Conservation (phyloP, 148 eudicot species). For the Gaultheria prostrata region DNA sequence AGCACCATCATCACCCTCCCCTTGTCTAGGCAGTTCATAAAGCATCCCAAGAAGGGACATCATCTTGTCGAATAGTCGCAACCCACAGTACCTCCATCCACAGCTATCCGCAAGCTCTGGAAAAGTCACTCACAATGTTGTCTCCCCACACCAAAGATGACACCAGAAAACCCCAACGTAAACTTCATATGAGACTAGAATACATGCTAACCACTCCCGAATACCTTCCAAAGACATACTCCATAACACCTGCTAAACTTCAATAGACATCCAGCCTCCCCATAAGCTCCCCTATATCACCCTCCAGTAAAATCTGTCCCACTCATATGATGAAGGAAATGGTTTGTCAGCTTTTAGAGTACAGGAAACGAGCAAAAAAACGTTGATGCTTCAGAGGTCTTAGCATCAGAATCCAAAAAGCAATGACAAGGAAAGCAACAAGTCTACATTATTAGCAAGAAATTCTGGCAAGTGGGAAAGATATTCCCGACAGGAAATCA, state of each 20-base stretch:
- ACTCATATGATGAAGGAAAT: neutral
- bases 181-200: neutral
- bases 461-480: slow-evolving; percentile 4
- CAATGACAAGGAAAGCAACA: slow-evolving; percentile 6
- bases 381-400: neutral
- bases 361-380: neutral
- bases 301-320: too few species aligned
- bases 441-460: neutral
- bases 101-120: neutral
- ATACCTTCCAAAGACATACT: neutral
- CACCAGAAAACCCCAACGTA: neutral
- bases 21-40: neutral
- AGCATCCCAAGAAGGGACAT: neutral
- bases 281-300: neutral
- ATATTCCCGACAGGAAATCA: neutral
- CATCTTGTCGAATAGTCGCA: neutral
- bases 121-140: neutral
- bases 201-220: neutral
- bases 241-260: neutral
- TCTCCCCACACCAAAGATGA: neutral
- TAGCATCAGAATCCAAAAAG: neutral
- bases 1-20: neutral
- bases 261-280: neutral
- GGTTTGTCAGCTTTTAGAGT: neutral
- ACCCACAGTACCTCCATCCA: slow-evolving; percentile 1